Base-by-base conservation (phyloP, 306 rosid species). In the Castanea sativa region DNA sequence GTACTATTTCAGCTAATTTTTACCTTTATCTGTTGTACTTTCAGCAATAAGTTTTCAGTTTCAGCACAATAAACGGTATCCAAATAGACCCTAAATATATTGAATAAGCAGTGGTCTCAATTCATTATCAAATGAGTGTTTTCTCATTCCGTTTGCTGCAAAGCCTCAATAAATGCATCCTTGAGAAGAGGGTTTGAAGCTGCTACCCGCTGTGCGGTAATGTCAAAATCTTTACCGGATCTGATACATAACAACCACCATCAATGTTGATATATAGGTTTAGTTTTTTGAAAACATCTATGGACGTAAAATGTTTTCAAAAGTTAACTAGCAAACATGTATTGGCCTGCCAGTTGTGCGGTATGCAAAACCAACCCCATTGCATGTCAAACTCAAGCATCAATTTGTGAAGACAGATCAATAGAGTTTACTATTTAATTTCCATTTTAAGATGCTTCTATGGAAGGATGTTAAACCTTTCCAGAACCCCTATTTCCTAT, bases 181-280 rank as follows among this genome's bases (percentile, higher is more conserved):
- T 89, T 95, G 41, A 95, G 81, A 74, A 53, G 83, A 79, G 93
- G 92, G 83, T 92, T 95, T 55, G 99, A 95, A 79, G 99, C 96
- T 69, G 97, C 98, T 21, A 91, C 93, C 77, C 97, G 88, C 82
- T 77, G 97, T 69, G 97, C 59, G 80, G 96, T 88, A 78, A 95
- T 81, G 87, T 89, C 94, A 86, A 95, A 90, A n/a, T 88, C 97
- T 78, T 87, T 85, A 69, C 99, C 99, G 70, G 96, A 91, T 82
- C 99, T 95, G 93, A 85, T 68, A 64, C 75, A 84, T 82, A 83
- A 76, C 52, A 59, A 76, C 69, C 60, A 76, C 75, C 88, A 85
- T 61, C 58, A 79, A 78, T 38, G 77, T 73, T 71, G 57, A 41
- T 41, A 45, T 27, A 6, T 30, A 51, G 63, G 65, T 6, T 13